phyloP scores from a whole-genome alignment of 805 yeast genomes.

The Lipomyces sp. region DNA sequence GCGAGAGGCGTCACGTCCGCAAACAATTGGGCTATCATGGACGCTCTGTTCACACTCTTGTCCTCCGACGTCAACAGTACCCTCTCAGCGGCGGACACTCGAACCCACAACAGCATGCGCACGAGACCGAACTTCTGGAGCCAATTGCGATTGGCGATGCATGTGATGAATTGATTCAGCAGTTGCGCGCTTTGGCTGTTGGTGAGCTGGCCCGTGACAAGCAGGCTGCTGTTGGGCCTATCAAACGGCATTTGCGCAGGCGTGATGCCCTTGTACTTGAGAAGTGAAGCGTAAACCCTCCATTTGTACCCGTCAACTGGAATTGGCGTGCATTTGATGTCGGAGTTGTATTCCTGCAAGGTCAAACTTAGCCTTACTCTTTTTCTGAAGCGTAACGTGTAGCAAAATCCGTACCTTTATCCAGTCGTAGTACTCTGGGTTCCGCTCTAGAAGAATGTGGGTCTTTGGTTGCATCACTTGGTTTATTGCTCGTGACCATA shows the following conservation, averaged over 20 bases:
- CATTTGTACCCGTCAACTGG: constrained; percentile 63
- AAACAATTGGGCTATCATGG: constrained; percentile 62
- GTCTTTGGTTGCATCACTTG: constrained; percentile 57
- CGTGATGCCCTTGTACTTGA: constrained; percentile 44
- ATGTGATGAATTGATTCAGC: constrained; percentile 69
- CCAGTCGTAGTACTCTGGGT: constrained; percentile 36
- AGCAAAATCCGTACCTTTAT: constrained; percentile 20
- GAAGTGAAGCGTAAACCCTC: constrained; percentile 53
- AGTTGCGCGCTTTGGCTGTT: constrained; percentile 61
- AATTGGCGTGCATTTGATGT: constrained; percentile 24
- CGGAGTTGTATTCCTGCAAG: constrained; percentile 12
- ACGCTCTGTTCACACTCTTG: constrained; percentile 54
- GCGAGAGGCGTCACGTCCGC: constrained; percentile 61
- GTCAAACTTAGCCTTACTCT: too few species aligned
- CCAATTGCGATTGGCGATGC: constrained; percentile 72
- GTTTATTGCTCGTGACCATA: constrained; percentile 62
- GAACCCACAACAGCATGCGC: constrained; percentile 67
- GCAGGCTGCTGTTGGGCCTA: constrained; percentile 51
- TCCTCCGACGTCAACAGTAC: constrained; percentile 60
- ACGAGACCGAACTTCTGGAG: constrained; percentile 68
- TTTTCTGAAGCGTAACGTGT: too few species aligned
- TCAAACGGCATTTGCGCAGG: constrained; percentile 42
- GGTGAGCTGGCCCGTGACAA: constrained; percentile 59
- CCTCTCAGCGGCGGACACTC: constrained; percentile 52
- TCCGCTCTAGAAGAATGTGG: constrained; percentile 61